Percentiles rank a stretch among this genome's conserved stretches.
These are phyloP conservation scores for Rhynchosporium graminicola DNA, from an alignment of 2,329 filamentous ascomycete species.

Conservation along the genomic window DNA sequence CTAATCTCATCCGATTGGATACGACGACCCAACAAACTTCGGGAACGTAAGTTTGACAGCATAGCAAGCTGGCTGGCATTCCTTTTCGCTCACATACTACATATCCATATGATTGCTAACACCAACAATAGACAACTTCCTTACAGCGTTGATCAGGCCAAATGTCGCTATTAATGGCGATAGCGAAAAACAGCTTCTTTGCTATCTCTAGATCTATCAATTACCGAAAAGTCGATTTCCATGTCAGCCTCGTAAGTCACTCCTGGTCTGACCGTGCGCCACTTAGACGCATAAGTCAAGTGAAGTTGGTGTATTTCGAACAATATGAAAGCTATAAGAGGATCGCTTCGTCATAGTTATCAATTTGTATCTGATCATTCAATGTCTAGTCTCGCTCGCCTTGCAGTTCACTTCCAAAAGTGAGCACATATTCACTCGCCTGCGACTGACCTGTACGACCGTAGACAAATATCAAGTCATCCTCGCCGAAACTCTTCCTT, in stretches of 20 bases:
- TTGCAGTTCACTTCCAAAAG: not conserved
- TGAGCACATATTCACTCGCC: not conserved
- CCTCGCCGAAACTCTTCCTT: not conserved
- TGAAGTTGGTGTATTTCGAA: not conserved
- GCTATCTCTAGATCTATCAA: not conserved
- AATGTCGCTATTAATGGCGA: not conserved
- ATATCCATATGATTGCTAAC: not conserved
- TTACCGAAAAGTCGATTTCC: not conserved
- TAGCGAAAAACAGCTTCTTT: not conserved
- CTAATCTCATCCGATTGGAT: slow-evolving; percentile 2
- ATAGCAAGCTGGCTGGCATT: not conserved
- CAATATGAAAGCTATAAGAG: not conserved
- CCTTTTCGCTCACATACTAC: not conserved
- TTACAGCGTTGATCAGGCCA: not conserved
- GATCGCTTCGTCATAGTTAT: no score
- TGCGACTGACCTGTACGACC: not conserved
- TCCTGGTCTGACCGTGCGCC: not conserved
- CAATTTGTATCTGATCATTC: not conserved
- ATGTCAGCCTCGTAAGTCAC: slow-evolving; percentile 6
- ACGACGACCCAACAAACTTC: not conserved
- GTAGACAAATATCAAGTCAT: not conserved
- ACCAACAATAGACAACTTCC: not conserved
- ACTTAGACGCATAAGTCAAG: not conserved
- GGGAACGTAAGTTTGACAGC: not conserved
- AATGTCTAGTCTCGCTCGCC: not conserved